Percentiles rank a stretch among this genome's conserved stretches.
Conservation (phyloP, 345 rosid species). For the Arabidopsis arenosa region DNA sequence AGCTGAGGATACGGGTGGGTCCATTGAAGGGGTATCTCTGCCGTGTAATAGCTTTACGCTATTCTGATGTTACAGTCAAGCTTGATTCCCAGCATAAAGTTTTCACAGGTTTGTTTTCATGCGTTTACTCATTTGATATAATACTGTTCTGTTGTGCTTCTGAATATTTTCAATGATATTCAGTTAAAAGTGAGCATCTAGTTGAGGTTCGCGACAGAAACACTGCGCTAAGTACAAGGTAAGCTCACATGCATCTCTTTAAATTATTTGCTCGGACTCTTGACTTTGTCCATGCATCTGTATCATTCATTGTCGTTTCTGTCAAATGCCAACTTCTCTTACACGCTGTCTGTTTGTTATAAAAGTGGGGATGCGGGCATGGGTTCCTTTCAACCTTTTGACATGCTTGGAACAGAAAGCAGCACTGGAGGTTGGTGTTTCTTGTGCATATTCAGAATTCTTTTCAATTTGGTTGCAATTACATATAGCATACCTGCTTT, state of each 20-base stretch:
- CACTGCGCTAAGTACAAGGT: slow-evolving; percentile 57
- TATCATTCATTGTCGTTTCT: slow-evolving; percentile 18
- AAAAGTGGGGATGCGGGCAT: slow-evolving; percentile 68
- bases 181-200: slow-evolving; percentile 92
- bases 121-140: slow-evolving; percentile 25
- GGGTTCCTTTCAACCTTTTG: slow-evolving; percentile 66
- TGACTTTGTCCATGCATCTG: slow-evolving; percentile 19
- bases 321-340: slow-evolving; percentile 38
- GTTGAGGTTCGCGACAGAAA: slow-evolving; percentile 82
- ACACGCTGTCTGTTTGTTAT: slow-evolving; percentile 38
- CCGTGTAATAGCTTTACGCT: slow-evolving; percentile 80
- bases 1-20: slow-evolving; percentile 86
- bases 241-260: background rate
- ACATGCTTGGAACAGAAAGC: slow-evolving; percentile 70
- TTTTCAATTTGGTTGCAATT: slow-evolving; percentile 17
- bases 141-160: slow-evolving; percentile 3
- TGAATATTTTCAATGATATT: slow-evolving; percentile 41
- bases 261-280: background rate
- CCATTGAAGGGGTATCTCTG: slow-evolving; percentile 95
- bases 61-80: slow-evolving; percentile 87
- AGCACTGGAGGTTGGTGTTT: slow-evolving; percentile 65
- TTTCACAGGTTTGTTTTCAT: slow-evolving; percentile 66
- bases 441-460: slow-evolving; percentile 10
- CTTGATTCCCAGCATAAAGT: slow-evolving; percentile 87
- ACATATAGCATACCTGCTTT: background rate